Base-by-base conservation (phyloP, 331 rosid species). In the Cucumis variabilis region DNA sequence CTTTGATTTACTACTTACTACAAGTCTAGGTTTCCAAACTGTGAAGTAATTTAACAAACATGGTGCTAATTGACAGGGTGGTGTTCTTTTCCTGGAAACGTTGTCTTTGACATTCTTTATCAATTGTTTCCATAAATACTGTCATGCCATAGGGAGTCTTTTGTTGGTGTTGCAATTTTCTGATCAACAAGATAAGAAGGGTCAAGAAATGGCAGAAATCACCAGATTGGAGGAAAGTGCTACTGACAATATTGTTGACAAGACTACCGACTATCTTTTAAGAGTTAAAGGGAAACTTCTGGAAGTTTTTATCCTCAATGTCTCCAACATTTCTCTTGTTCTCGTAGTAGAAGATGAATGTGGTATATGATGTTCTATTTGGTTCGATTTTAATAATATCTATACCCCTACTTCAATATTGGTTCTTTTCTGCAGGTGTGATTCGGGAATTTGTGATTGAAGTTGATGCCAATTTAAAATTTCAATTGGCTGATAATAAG, bases 61-160 rank as follows among this genome's bases (percentile, higher is more conserved):
- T 70, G 83, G 84, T 91, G 87, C 87, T 90, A 81, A 88, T 79
- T 90, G 83, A 92, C 98, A 97, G 99, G 99, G 96, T 74, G 98
- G 98, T 90, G 21, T 89, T 72, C 27, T 96, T 86, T 89, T 94
- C 90, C 92, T 97, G 88, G 98, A 95, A 89, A 88, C 94, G 77
- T 58, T 90, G 86, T 91, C 95, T 88, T 84, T 93, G 93, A 93
- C 91, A 25, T 87, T 87, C 88, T 93, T 93, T 76, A 30, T 88
- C 90, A 86, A 66, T 69, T 88, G 86, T 87, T 91, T 87, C 90
- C 84, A 91, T 65, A 87, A 92, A 46, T 95, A 95, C 90, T 88
- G 82, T 85, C 75, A 84, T 46, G 90, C 82, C 89, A 83, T 92
- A 74, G 37, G 89, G 84, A 89, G 91, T 92, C 90, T 91, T 86